A percentile compares a stretch with the other conserved stretches of the same genome.
Evolutionary conservation across 2,329 filamentous ascomycete genomes (phyloP).

Genomic region (Fusarium annulatum): DNA sequence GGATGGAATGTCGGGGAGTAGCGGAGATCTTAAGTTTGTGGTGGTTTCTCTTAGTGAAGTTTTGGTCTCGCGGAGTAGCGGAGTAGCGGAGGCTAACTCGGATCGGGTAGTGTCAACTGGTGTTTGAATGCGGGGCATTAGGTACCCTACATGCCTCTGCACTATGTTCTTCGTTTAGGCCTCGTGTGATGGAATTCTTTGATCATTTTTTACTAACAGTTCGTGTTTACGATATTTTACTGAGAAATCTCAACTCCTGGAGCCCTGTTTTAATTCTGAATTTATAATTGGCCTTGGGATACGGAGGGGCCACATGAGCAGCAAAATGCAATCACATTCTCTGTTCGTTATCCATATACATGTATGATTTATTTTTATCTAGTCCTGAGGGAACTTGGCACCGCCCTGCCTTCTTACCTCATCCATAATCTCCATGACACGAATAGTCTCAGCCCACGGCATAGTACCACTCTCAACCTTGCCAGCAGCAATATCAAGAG

Average conservation of each 20-base stretch:
- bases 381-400: constrained; percentile 46
- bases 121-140: not conserved
- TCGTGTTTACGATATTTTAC: not conserved
- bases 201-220: not conserved
- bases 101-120: not conserved
- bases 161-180: too few species aligned
- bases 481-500: constrained; percentile 53
- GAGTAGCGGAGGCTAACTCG: not conserved
- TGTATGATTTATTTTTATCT: not conserved
- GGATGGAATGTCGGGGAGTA: not conserved
- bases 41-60: not conserved
- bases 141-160: not conserved
- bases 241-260: not conserved
- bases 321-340: too few species aligned
- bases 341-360: fast-evolving
- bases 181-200: not conserved
- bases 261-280: not conserved
- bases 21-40: not conserved
- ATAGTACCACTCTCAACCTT: constrained; percentile 54
- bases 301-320: too few species aligned
- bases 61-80: not conserved
- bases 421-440: constrained; percentile 60
- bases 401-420: constrained; percentile 54
- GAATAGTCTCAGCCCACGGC: constrained; percentile 59
- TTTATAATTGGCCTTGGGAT: too few species aligned